Evolutionary conservation across 306 rosid species (phyloP).

Genomic region (Begonia fuchsioides): DNA sequence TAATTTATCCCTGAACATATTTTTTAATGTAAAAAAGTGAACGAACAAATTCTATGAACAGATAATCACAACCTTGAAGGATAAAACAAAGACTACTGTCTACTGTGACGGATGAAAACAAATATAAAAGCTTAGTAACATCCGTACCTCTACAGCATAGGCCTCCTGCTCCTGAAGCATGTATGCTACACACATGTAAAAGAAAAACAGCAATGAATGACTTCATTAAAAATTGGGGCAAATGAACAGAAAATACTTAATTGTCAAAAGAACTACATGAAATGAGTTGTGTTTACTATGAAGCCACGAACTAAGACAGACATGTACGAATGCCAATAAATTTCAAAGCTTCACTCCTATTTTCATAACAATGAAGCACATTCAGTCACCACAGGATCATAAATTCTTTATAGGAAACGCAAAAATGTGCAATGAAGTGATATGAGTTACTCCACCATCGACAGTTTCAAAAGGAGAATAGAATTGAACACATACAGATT

Average conservation of each 20-base stretch:
- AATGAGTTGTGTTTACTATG: not conserved
- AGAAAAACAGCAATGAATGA: not conserved
- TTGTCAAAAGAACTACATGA: not conserved
- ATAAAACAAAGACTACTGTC: too few species aligned
- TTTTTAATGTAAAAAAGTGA: constrained; percentile 3
- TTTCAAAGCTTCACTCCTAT: too few species aligned
- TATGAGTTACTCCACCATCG: too few species aligned
- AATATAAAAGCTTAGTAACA: constrained; percentile 1
- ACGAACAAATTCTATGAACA: not conserved
- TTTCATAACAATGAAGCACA: not conserved
- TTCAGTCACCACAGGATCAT: not conserved
- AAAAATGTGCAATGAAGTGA: too few species aligned
- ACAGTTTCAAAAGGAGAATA: too few species aligned
- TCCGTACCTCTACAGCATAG: constrained; percentile 78
- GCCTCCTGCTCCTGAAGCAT: constrained; percentile 83
- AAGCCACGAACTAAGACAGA: too few species aligned
- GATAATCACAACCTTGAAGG: too few species aligned
- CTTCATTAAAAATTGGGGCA: not conserved
- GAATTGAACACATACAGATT: too few species aligned
- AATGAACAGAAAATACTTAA: not conserved
- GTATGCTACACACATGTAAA: constrained; percentile 36
- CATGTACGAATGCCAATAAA: too few species aligned
- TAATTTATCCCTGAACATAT: not conserved
- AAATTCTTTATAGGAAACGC: not conserved
- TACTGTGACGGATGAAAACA: not conserved